These are phyloP conservation scores for Penicillium cosmopolitanum DNA, from an alignment of 495 filamentous ascomycete species.

Conservation along the genomic window DNA sequence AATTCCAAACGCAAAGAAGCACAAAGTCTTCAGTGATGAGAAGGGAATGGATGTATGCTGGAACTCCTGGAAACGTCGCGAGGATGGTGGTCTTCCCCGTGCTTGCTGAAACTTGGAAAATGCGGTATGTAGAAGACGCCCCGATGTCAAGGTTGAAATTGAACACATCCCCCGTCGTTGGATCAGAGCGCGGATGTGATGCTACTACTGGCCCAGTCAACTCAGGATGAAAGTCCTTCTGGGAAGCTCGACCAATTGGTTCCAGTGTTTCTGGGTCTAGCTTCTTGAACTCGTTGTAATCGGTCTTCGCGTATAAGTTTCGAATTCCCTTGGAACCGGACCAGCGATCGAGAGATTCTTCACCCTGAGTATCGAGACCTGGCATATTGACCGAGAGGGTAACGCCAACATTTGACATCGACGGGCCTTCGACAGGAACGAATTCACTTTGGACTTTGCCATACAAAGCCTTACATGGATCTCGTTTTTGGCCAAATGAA, in stretches of 20 bases:
- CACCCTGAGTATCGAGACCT: conserved; percentile 35
- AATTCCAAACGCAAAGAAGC: conserved; percentile 66
- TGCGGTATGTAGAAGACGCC: conserved; percentile 56
- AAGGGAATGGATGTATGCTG: conserved; percentile 75
- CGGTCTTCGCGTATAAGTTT: conserved; percentile 63
- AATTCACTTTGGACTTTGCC: conserved; percentile 65
- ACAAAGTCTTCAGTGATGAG: conserved; percentile 68
- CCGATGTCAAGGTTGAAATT: conserved; percentile 71
- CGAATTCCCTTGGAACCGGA: conserved; percentile 36
- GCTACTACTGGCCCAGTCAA: conserved; percentile 65
- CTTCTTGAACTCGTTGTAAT: conserved; percentile 56
- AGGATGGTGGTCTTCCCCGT: conserved; percentile 71
- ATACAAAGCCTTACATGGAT: conserved; percentile 72
- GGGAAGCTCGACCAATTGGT: conserved; percentile 62
- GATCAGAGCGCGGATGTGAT: conserved; percentile 72
- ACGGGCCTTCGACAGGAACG: conserved; percentile 25
- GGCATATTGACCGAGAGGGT: conserved; percentile 62
- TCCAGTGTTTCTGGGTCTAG: conserved; percentile 72
- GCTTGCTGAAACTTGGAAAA: conserved; percentile 63
- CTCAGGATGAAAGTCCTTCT: conserved; percentile 63
- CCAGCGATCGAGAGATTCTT: conserved; percentile 22
- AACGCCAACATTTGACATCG: conserved; percentile 59
- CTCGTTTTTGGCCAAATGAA: conserved; percentile 65
- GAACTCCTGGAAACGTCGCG: conserved; percentile 59
- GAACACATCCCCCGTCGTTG: conserved; percentile 72